A percentile compares a stretch with the other conserved stretches of the same genome.
phyloP scores from a whole-genome alignment of 169 alveolate species.

The Eimeria falciformis region DNA sequence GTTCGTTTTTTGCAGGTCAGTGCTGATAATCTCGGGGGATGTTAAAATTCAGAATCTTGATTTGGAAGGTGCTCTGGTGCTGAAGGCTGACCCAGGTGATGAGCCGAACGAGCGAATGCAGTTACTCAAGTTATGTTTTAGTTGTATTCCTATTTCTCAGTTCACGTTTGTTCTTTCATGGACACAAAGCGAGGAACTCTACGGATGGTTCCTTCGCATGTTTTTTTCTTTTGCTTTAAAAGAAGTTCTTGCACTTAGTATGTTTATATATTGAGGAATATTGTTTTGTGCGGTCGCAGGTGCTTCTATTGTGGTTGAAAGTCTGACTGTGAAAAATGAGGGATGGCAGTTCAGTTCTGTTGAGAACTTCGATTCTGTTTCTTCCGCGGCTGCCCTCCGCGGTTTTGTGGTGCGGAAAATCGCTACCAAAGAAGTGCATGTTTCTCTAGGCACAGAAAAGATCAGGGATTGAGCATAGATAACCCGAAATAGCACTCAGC shows the following conservation, averaged over 20 bases:
- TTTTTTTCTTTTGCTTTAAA: not conserved
- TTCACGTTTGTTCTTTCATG: not conserved
- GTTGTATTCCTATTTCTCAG: not conserved
- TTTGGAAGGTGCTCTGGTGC: slow-evolving; percentile 74
- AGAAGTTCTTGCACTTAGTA: not conserved
- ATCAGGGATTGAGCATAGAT: not conserved
- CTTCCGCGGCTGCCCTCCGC: slow-evolving; percentile 39
- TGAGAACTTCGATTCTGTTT: not conserved
- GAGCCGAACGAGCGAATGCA: not conserved
- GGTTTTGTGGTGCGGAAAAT: slow-evolving; percentile 4
- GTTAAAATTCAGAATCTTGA: slow-evolving; percentile 60
- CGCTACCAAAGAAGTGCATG: not conserved
- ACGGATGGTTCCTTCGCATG: not conserved
- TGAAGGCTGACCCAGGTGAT: slow-evolving; percentile 70
- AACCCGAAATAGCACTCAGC: too few relatives aligned
- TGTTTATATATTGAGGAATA: not conserved
- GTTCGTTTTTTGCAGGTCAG: slow-evolving; percentile 50
- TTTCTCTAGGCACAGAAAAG: not conserved
- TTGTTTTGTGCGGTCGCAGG: slow-evolving; percentile 5
- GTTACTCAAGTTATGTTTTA: not conserved
- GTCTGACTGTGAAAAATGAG: slow-evolving; percentile 49
- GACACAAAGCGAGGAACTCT: not conserved
- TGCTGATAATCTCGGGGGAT: slow-evolving; percentile 72
- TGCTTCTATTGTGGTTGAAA: slow-evolving; percentile 12
- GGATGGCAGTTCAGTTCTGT: slow-evolving; percentile 26